Evolutionary conservation across 169 alveolate genomes (phyloP).

Genomic region (Babesia ovis): DNA sequence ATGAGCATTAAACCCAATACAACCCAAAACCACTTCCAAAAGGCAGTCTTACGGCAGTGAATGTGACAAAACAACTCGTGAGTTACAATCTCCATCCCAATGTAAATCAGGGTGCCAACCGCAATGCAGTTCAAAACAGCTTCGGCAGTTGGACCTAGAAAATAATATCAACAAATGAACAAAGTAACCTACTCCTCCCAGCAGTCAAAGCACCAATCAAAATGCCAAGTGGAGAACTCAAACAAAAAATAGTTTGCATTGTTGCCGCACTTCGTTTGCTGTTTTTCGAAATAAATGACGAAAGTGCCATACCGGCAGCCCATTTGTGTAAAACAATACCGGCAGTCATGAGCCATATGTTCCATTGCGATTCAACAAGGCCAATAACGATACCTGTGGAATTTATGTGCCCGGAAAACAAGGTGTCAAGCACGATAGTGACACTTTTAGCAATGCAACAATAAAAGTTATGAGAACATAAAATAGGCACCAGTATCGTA

Average conservation of each 20-base stretch:
- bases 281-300: slow-evolving; percentile 42
- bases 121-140: slow-evolving; percentile 50
- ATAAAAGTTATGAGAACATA: too few relatives aligned
- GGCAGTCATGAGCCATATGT: slow-evolving; percentile 52
- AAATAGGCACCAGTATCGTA: too few relatives aligned
- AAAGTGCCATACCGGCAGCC: slow-evolving; percentile 70
- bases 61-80: slow-evolving; percentile 55
- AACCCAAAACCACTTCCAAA: slow-evolving; percentile 53
- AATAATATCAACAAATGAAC: background rate
- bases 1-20: slow-evolving; percentile 28
- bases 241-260: slow-evolving; percentile 45
- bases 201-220: slow-evolving; percentile 38
- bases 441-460: too few relatives aligned
- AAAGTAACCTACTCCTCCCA: slow-evolving; percentile 17
- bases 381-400: slow-evolving; percentile 54
- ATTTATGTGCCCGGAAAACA: too few relatives aligned
- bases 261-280: background rate
- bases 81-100: slow-evolving; percentile 52
- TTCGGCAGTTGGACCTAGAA: slow-evolving; percentile 15
- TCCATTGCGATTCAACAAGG: slow-evolving; percentile 41
- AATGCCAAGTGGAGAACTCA: slow-evolving; percentile 59
- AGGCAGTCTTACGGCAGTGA: slow-evolving; percentile 44
- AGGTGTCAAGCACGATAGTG: too few relatives aligned
- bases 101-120: slow-evolving; percentile 55
- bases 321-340: slow-evolving; percentile 62